Evolutionary conservation across 345 rosid species (phyloP).

Genomic region (Leavenworthia alabamica): DNA sequence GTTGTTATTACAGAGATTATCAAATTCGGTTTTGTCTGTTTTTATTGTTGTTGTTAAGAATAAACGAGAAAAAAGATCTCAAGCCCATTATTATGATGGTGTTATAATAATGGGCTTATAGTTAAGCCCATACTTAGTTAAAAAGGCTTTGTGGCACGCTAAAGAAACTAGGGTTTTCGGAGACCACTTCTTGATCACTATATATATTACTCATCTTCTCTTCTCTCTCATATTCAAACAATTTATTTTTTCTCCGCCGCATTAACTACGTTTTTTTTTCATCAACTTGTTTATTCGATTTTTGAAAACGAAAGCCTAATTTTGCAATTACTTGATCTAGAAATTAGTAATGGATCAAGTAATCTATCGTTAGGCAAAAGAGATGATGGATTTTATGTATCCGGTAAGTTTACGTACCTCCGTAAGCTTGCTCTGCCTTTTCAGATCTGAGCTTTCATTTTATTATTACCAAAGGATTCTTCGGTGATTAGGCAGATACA

Average conservation of each 20-base stretch:
- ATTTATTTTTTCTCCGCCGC: background rate
- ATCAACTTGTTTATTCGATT: background rate
- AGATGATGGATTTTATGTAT: slow-evolving; percentile 4
- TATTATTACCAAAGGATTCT: background rate
- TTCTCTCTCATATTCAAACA: accelerated
- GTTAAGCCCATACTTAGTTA: no score
- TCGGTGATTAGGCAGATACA: slow-evolving; percentile 5
- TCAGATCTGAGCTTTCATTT: background rate
- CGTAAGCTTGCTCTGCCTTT: background rate
- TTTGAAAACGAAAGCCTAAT: background rate
- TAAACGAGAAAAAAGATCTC: no score
- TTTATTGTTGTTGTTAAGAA: background rate
- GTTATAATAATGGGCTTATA: no score
- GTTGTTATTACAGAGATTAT: slow-evolving; percentile 4
- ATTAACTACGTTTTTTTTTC: no score
- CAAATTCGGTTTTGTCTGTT: background rate
- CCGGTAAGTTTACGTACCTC: background rate
- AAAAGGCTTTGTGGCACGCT: no score
- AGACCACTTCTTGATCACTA: background rate
- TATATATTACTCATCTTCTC: background rate
- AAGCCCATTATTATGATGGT: no score
- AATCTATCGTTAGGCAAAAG: slow-evolving; percentile 29
- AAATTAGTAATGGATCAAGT: background rate
- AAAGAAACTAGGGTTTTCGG: no score
- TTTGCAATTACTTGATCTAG: slow-evolving; percentile 20